phyloP scores from a whole-genome alignment of 495 filamentous ascomycete genomes.

The Polyplosphaeria fusca region DNA sequence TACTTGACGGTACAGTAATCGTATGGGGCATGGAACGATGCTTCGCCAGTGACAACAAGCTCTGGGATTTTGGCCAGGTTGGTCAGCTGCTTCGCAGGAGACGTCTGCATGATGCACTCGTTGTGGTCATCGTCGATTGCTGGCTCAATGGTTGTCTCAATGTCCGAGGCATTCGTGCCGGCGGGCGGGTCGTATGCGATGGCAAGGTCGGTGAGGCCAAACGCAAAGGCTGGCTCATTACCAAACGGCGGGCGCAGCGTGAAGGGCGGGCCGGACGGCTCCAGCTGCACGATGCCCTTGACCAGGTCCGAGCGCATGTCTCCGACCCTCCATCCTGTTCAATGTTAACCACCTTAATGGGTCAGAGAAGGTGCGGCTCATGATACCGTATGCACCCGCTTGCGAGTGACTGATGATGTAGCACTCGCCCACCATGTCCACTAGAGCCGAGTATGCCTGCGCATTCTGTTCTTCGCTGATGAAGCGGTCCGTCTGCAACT shows the following conservation, averaged over 20 bases:
- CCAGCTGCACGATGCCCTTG: slow-evolving; percentile 19
- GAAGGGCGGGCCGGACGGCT: slow-evolving; percentile 21
- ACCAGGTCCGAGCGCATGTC: slow-evolving; percentile 34
- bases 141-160: slow-evolving; percentile 37
- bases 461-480: slow-evolving; percentile 31
- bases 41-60: slow-evolving; percentile 50
- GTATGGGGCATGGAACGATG: slow-evolving; percentile 56
- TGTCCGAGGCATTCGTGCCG: slow-evolving; percentile 35
- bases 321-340: slow-evolving; percentile 36
- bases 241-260: slow-evolving; percentile 2
- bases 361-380: too few relatives aligned
- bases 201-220: slow-evolving; percentile 39
- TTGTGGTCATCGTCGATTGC: slow-evolving; percentile 28
- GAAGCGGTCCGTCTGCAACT: slow-evolving; percentile 29
- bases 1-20: slow-evolving; percentile 56
- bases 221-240: slow-evolving; percentile 22
- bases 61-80: slow-evolving; percentile 50
- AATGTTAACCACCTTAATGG: too few relatives aligned
- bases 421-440: slow-evolving; percentile 38
- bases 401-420: slow-evolving; percentile 40
- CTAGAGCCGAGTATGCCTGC: slow-evolving; percentile 35
- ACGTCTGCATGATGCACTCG: slow-evolving; percentile 48
- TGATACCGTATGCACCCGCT: slow-evolving; percentile 38
- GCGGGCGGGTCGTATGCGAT: slow-evolving; percentile 48
- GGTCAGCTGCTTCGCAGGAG: slow-evolving; percentile 49